Evolutionary conservation across 306 rosid genomes (phyloP).

Genomic region (Rosa persica): DNA sequence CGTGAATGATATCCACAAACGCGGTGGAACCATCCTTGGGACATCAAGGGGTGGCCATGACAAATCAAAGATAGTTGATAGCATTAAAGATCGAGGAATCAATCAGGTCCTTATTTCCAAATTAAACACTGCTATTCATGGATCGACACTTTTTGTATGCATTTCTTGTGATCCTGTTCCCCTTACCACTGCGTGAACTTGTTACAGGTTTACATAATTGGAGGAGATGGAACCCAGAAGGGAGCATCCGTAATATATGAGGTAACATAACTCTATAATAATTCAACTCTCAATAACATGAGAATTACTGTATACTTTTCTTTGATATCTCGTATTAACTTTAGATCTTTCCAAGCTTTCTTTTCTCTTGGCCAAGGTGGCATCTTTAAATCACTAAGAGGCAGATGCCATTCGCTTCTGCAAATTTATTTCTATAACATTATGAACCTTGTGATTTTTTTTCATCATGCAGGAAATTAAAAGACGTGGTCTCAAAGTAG

Average conservation of each 20-base stretch:
- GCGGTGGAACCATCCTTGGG: constrained; percentile 89
- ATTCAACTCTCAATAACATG: not conserved
- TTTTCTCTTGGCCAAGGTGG: not conserved
- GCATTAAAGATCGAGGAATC: constrained; percentile 89
- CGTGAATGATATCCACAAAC: constrained; percentile 92
- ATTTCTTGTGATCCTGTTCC: not conserved
- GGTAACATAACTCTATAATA: constrained; percentile 41
- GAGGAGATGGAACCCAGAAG: constrained; percentile 98
- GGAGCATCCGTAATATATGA: constrained; percentile 92
- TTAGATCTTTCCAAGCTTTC: not conserved
- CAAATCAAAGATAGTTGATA: constrained; percentile 83
- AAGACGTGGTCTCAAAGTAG: constrained; percentile 88
- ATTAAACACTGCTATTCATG: not conserved
- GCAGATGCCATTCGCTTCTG: constrained; percentile 17
- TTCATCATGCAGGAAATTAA: constrained; percentile 67
- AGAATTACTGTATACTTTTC: not conserved
- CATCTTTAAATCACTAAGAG: not conserved
- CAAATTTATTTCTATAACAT: not conserved
- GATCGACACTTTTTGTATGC: not conserved
- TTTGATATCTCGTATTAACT: not conserved
- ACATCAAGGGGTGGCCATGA: constrained; percentile 95
- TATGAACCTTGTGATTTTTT: not conserved
- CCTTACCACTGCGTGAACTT: not conserved
- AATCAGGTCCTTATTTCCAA: constrained; percentile 60
- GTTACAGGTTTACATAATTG: constrained; percentile 90